Evolutionary conservation across 345 rosid genomes (phyloP).

Genomic region (Nephelium lappaceum): DNA sequence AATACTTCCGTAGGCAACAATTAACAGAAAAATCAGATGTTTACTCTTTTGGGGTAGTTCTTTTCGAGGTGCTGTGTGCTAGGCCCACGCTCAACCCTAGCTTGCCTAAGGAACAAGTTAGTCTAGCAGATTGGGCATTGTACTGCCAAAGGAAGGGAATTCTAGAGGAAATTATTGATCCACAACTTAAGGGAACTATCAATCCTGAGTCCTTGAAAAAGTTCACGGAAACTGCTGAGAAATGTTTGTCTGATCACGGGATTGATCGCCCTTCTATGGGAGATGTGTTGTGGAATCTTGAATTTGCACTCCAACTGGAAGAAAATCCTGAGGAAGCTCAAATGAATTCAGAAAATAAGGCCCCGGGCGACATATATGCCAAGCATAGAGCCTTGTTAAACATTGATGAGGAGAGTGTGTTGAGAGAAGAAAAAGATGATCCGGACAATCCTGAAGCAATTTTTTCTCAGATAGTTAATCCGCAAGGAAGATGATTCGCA

Average conservation of each 20-base stretch:
- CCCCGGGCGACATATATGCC: conserved; percentile 7
- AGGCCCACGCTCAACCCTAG: conserved; percentile 49
- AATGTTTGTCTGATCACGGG: conserved; percentile 68
- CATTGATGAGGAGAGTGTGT: conserved; percentile 29
- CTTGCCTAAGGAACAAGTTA: conserved; percentile 58
- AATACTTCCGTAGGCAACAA: conserved; percentile 60
- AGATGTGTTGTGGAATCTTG: conserved; percentile 81
- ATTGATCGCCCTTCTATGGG: conserved; percentile 80
- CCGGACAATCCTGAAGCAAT: not conserved
- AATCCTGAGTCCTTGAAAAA: conserved; percentile 59
- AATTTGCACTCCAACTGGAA: conserved; percentile 63
- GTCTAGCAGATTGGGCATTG: conserved; percentile 64
- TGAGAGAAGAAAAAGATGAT: conserved; percentile 23
- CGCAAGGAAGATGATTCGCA: conserved; percentile 40
- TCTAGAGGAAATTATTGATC: conserved; percentile 49
- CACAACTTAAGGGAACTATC: conserved; percentile 50
- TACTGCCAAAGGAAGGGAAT: conserved; percentile 42
- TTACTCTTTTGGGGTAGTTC: conserved; percentile 75
- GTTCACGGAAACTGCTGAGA: conserved; percentile 68
- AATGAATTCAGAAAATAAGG: conserved; percentile 8
- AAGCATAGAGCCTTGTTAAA: conserved; percentile 12
- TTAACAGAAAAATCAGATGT: conserved; percentile 72
- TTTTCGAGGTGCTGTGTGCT: conserved; percentile 58
- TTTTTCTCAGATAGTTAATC: conserved; percentile 48
- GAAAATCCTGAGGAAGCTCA: conserved; percentile 40